These are phyloP conservation scores for Paraurostyla sp. DNA, from an alignment of 73 alveolate species.

Conservation along the genomic window DNA sequence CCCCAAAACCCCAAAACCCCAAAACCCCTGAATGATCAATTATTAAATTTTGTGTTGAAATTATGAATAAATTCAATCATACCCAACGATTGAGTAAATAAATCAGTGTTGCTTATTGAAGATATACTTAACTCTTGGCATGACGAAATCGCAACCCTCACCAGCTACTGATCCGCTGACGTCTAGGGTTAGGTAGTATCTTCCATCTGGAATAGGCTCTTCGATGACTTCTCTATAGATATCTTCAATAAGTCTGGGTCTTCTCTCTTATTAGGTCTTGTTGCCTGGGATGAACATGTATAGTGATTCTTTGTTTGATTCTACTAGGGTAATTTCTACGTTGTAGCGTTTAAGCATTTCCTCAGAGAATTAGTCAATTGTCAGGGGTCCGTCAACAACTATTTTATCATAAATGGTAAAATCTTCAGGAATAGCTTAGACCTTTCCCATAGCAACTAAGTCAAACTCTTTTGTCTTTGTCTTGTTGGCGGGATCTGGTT, in stretches of 20 bases:
- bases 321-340: slow-evolving; percentile 76
- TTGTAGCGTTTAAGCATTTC: slow-evolving; percentile 73
- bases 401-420: slow-evolving; percentile 95
- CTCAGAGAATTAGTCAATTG: slow-evolving; percentile 84
- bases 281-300: slow-evolving; percentile 72
- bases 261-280: slow-evolving; percentile 72
- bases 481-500: slow-evolving; percentile 87
- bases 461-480: slow-evolving; percentile 84
- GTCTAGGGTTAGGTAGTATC: slow-evolving; percentile 78
- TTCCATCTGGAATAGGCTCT: slow-evolving; percentile 74
- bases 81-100: too few relatives aligned
- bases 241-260: slow-evolving; percentile 72
- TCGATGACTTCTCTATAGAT: slow-evolving; percentile 69
- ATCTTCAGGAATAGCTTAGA: slow-evolving; percentile 93
- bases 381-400: slow-evolving; percentile 81
- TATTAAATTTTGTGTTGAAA: too few relatives aligned
- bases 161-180: slow-evolving; percentile 69
- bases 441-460: slow-evolving; percentile 79
- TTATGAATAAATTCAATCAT: too few relatives aligned
- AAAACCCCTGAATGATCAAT: too few relatives aligned
- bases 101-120: too few relatives aligned
- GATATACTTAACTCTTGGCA: slow-evolving; percentile 21
- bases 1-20: too few relatives aligned
- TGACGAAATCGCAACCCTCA: background rate
- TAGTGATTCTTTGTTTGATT: slow-evolving; percentile 77